A percentile compares a stretch with the other conserved stretches of the same genome.
Conservation (phyloP, 1,284 basidiomycete genomes). For the Tranzscheliella williamsii region DNA sequence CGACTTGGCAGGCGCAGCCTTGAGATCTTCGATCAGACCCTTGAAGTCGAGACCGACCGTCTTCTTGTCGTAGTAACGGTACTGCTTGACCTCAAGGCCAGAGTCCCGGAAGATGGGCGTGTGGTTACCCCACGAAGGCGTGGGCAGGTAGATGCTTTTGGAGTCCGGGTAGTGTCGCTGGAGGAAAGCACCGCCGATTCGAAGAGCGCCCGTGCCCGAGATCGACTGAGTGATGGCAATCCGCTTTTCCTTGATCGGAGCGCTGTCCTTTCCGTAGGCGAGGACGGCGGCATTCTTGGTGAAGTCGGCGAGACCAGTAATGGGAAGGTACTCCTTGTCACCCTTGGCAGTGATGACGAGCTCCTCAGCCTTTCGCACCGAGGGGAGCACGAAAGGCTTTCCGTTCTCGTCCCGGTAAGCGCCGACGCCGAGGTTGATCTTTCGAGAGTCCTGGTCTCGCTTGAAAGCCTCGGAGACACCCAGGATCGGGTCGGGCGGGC, state of each 20-base stretch:
- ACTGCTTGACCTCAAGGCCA: constrained; percentile 87
- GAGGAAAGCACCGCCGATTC: constrained; percentile 93
- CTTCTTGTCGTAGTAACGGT: constrained; percentile 67
- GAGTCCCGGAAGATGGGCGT: constrained; percentile 75
- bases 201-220: constrained; percentile 95
- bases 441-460: constrained; percentile 76
- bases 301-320: constrained; percentile 86
- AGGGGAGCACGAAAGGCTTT: constrained; percentile 90
- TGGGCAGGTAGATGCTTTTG: constrained; percentile 89
- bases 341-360: constrained; percentile 70
- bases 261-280: constrained; percentile 78
- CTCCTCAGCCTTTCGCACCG: constrained; percentile 91
- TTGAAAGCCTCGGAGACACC: constrained; percentile 96
- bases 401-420: constrained; percentile 89
- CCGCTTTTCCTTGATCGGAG: constrained; percentile 73
- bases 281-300: constrained; percentile 86
- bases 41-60: constrained; percentile 61
- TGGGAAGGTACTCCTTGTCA: constrained; percentile 98
- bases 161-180: constrained; percentile 79
- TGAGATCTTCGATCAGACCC: constrained; percentile 58
- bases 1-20: constrained; percentile 64
- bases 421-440: constrained; percentile 88
- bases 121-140: constrained; percentile 98
- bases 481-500: constrained; percentile 90
- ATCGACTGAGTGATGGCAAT: constrained; percentile 88